Evolutionary conservation across 1,139 yeast genomes (phyloP), one percentile per base, ranked within the genome.

Genomic region (Kodamaea alishanica): DNA sequence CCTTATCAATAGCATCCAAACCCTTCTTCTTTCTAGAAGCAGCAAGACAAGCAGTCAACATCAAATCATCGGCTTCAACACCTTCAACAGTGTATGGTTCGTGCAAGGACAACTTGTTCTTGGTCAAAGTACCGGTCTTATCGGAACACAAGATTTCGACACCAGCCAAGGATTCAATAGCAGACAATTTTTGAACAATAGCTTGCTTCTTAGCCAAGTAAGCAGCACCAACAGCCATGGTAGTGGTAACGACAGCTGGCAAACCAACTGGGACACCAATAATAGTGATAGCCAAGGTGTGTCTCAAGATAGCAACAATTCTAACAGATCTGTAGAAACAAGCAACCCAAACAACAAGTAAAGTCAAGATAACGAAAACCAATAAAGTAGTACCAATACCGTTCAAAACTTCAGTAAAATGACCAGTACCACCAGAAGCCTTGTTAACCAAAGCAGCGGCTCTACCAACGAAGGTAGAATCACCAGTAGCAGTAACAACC

Each of bases 201-300:
- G 97, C 97, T 77, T 89, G 89, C 75, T 89, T 89, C 81, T 89
- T 89, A 62, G 97, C 97, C 65, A 90, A 80, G 87, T 89, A 89
- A 65, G 97, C 97, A 67, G 97, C 97, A 81, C 97, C 97, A 70
- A 90, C 97, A 71, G 97, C 97, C 95, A 90, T 88, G 69, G 97
- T 90, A 61, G 97, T 90, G 77, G 97, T 90, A 59, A 90, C 96
- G 65, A 90, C 97, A 69, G 96, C 97, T 70, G 97, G 97, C 67
- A 90, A 82, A 85, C 97, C 97, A 61, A 90, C 98, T 72, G 98
- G 98, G 57, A 92, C 98, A 86, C 98, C 98, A 62, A 92, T 86
- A 74, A 90, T 89, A 74, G 97, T 90, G 67, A 90, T 87, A 59
- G 96, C 97, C 67, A 92, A 79, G 60, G 95, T 81, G 78, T 83